Conservation (phyloP, 1,284 basidiomycete genomes). For the Meira nashicola region DNA sequence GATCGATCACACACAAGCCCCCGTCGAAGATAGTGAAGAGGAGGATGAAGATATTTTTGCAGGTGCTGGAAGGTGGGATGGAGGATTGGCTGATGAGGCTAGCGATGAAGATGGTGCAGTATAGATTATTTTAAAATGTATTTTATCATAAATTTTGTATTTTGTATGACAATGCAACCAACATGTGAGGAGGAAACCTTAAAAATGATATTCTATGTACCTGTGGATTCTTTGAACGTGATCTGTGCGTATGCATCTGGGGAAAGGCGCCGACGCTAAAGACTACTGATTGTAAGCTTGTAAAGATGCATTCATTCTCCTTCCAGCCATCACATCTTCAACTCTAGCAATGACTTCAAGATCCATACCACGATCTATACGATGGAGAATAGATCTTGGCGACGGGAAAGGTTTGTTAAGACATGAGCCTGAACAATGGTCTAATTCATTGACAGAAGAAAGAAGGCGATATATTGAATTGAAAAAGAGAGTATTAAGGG, state of each 20-base stretch:
- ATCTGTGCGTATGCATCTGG: no score
- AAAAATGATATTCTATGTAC: no score
- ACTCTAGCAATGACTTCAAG: neutral
- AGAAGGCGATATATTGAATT: neutral
- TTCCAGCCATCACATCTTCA: no score
- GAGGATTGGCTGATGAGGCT: conserved; percentile 61
- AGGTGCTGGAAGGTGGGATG: conserved; percentile 75
- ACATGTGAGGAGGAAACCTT: no score
- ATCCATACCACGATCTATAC: neutral
- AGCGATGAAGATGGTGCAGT: conserved; percentile 55
- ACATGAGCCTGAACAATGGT: neutral
- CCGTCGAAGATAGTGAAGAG: conserved; percentile 20
- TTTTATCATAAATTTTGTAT: no score
- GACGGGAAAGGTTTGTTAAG: neutral
- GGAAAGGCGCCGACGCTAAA: no score
- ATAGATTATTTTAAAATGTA: no score
- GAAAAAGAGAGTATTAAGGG: neutral
- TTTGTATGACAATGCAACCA: no score
- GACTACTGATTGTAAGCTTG: no score
- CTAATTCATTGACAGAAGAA: neutral
- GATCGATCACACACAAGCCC: neutral
- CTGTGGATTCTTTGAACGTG: no score
- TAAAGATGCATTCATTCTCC: no score
- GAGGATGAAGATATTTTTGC: conserved; percentile 70
- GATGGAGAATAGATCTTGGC: conserved; percentile 6